Conservation (phyloP, 2,329 filamentous ascomycete species). For the Pyricularia sp. region DNA sequence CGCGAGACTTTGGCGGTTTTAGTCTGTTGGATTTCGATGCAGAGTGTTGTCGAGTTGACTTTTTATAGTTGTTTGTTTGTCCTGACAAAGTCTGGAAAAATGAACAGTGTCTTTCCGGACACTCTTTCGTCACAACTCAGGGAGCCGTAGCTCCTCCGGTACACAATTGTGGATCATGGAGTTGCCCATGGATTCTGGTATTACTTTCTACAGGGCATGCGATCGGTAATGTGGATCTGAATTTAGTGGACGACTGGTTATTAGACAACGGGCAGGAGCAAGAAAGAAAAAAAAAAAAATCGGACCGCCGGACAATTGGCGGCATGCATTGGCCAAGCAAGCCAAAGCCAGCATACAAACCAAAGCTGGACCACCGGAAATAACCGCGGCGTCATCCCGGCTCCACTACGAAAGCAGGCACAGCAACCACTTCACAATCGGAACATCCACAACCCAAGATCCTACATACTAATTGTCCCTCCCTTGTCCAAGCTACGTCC, state of each 20-base stretch:
- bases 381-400: slow-evolving; percentile 6
- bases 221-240: too few species aligned
- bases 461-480: slow-evolving; percentile 2
- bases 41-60: neutral
- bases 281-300: neutral
- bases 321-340: neutral
- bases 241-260: neutral
- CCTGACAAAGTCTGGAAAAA: neutral
- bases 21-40: neutral
- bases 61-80: neutral
- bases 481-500: slow-evolving; percentile 7
- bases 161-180: neutral
- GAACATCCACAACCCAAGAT: neutral
- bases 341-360: neutral
- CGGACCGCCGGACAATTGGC: slow-evolving; percentile 5
- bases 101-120: neutral
- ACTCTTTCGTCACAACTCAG: neutral
- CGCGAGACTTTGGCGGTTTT: neutral
- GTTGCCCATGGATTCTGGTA: neutral
- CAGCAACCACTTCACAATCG: neutral
- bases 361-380: slow-evolving; percentile 6
- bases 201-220: too few species aligned
- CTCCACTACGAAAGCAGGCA: slow-evolving; percentile 4
- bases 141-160: neutral
- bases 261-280: neutral